phyloP scores from a whole-genome alignment of 2,329 filamentous ascomycete genomes.

The Penicillium decumbens region DNA sequence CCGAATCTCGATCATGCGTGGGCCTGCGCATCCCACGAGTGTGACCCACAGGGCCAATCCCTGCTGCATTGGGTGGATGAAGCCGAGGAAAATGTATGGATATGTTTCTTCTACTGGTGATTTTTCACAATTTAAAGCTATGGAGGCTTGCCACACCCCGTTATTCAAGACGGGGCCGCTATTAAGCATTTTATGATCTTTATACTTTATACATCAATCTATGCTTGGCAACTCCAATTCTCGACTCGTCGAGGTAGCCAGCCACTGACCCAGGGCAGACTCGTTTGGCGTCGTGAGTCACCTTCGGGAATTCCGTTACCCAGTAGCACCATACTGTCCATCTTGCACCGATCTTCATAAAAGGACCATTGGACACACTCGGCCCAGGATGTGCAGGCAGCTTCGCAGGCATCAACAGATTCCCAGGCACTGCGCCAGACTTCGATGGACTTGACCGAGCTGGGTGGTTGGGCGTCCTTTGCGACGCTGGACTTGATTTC shows the following conservation, averaged over 20 bases:
- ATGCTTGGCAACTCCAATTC: slow-evolving; percentile 11
- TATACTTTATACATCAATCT: background rate
- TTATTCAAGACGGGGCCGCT: background rate
- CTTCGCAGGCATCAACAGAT: slow-evolving; percentile 24
- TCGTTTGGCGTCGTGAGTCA: slow-evolving; percentile 22
- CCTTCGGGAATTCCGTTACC: slow-evolving; percentile 22
- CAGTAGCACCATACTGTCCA: slow-evolving; percentile 23
- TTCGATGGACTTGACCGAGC: slow-evolving; percentile 9
- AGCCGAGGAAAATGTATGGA: background rate
- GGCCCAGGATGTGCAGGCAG: slow-evolving; percentile 23
- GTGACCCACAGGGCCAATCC: background rate
- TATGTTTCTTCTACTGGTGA: background rate
- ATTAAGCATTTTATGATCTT: background rate
- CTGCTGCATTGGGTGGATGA: background rate
- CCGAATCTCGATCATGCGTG: background rate
- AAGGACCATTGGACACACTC: slow-evolving; percentile 28
- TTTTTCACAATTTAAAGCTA: background rate
- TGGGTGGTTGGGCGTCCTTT: slow-evolving; percentile 12
- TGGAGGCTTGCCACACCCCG: background rate
- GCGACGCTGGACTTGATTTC: slow-evolving; percentile 20
- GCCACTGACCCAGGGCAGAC: slow-evolving; percentile 23
- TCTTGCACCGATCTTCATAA: slow-evolving; percentile 27
- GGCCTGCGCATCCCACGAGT: background rate
- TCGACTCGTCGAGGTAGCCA: slow-evolving; percentile 19
- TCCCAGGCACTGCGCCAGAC: slow-evolving; percentile 22